These are phyloP conservation scores for Gossypium trilobum DNA, from an alignment of 441 rosid genomes.

Conservation along the genomic window DNA sequence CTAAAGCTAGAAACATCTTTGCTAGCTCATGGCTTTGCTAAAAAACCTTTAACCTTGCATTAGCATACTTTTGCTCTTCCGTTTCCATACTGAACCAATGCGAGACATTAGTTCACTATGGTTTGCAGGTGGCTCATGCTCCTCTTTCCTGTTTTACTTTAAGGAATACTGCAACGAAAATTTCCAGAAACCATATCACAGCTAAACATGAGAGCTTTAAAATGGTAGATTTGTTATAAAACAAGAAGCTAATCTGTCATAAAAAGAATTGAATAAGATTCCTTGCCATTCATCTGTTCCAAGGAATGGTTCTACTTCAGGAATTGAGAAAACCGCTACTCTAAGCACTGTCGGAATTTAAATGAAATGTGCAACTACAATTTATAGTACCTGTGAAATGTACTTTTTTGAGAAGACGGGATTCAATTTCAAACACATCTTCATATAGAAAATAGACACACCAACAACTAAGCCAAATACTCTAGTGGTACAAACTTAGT, in stretches of 20 bases:
- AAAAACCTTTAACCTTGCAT: no score
- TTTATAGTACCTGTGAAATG: neutral
- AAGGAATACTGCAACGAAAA: neutral
- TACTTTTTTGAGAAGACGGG: neutral
- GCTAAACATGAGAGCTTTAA: slow-evolving; percentile 37
- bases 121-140: slow-evolving; percentile 17
- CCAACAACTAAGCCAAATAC: neutral
- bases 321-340: neutral
- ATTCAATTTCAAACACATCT: neutral
- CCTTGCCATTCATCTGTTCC: neutral
- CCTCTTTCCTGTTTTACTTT: no score
- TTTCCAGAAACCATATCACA: slow-evolving; percentile 46
- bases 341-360: neutral
- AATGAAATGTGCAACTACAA: neutral
- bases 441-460: neutral
- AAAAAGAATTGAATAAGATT: neutral
- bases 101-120: slow-evolving; percentile 27
- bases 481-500: neutral
- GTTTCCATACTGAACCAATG: no score
- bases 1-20: no score
- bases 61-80: no score
- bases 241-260: neutral
- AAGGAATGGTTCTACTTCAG: neutral
- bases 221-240: neutral
- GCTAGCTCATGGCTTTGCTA: no score